Evolutionary conservation across 2,329 filamentous ascomycete genomes (phyloP), one percentile per base, ranked within the genome.

Genomic region (Rutstroemia sp.): DNA sequence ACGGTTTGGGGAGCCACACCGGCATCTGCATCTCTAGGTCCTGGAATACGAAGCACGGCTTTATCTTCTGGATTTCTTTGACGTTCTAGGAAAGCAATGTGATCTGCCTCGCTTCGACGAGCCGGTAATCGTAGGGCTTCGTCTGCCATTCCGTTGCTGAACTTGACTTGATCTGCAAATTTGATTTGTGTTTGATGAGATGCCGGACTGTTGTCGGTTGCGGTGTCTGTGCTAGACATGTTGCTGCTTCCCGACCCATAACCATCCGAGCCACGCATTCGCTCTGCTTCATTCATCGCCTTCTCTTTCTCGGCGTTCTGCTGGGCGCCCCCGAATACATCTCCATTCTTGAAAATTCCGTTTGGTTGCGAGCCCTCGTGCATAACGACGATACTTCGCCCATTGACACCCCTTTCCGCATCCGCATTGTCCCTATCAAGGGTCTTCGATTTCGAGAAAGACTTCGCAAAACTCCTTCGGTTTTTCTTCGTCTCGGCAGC

Each of bases 81-180:
- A 34, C 87, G 86, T 69, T 96, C 84, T 14, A 96, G 71, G 65
- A 97, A 94, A 5, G 88, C 88, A 66, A 96, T 95, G 67, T 95
- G 89, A 59, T 92, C 87, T 54, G 90, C 87, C 46, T 87, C 78
- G 37, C 79, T 76, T 48, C 81, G 69, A 48, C 73, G 76, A 4
- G 73, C 70, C 0, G 81, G 80, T 9, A 86, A 74, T 51, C 73
- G 73, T 21, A 76, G 52, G 62, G 53, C 78, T 73, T 76, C 75
- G 12, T 83, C 73, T 46, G 76, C 74, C 34, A 81, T 63, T 7
- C 79, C 77, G 59, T 85, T 80, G 58, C 80, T 81, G 58, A 78
- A 75, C 60, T 78, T 82, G 21, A 89, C 79, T 38, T 83, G 82
- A 37, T 86, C 80, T 5, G 84, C 85, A 67, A 90, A 91, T 14